Percentiles rank a stretch among this genome's conserved stretches.
Conservation (phyloP, 805 yeast genomes). For the Diddensiella caesifluorescens region DNA sequence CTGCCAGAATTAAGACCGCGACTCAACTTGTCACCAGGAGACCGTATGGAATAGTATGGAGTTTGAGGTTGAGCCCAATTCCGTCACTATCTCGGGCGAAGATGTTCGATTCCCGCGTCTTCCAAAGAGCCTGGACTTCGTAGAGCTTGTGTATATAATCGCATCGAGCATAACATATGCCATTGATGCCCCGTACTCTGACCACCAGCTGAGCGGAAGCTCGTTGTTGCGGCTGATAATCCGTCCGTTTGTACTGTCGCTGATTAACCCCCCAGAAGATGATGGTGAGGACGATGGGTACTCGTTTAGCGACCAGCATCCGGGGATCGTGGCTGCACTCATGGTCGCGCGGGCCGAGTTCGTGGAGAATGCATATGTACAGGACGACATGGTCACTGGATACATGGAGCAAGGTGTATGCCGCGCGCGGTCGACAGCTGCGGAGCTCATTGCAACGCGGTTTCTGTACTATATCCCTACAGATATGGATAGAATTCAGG, state of each 20-base stretch:
- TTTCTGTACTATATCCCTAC: slow-evolving; percentile 24
- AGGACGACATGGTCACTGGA: slow-evolving; percentile 13
- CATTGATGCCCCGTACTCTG: slow-evolving; percentile 28
- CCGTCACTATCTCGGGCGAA: background rate
- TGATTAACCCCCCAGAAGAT: slow-evolving; percentile 4
- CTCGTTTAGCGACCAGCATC: slow-evolving; percentile 20
- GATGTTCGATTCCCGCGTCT: slow-evolving; percentile 20
- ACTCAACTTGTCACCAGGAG: too few relatives aligned
- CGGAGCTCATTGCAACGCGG: slow-evolving; percentile 29
- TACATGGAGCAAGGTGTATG: slow-evolving; percentile 22
- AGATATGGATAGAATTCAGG: slow-evolving; percentile 18
- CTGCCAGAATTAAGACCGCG: too few relatives aligned
- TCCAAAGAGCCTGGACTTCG: slow-evolving; percentile 22
- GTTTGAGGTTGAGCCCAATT: slow-evolving; percentile 2
- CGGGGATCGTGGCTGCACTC: slow-evolving; percentile 29
- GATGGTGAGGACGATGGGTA: background rate
- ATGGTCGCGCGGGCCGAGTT: slow-evolving; percentile 29
- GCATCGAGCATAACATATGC: slow-evolving; percentile 24
- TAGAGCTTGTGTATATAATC: slow-evolving; percentile 23
- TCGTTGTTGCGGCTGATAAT: slow-evolving; percentile 24
- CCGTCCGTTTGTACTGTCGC: slow-evolving; percentile 23
- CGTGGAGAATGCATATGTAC: slow-evolving; percentile 22
- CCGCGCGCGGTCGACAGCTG: slow-evolving; percentile 29
- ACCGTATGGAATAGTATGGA: too few relatives aligned
- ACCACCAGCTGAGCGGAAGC: slow-evolving; percentile 26